Base-by-base conservation (phyloP, 345 rosid species). In the Acer negundo region DNA sequence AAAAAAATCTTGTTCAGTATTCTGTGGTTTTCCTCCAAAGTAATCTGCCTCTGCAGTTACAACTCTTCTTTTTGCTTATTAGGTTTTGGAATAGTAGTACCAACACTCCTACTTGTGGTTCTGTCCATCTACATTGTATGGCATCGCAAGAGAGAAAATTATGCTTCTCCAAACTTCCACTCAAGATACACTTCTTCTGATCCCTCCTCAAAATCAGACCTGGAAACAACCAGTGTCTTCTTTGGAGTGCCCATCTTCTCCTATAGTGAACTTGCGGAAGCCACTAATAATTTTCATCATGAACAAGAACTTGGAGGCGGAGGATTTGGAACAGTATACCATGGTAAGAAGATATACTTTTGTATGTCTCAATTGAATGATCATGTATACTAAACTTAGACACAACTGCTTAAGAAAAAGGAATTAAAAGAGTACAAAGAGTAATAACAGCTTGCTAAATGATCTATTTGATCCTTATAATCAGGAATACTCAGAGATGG, bases 271-370 rank as follows among this genome's bases (percentile, higher is more conserved):
- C 97, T 92, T 63, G 86, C 84, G 74, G 78, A 86, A 81, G 92
- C 93, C 11, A 90, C 97, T 22, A 67, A 84, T 74, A 74, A 86
- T 75, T 92, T 89, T 56, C 81, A 82, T 20, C 58, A 70, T 72
- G 83, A 81, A 0, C 82, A 83, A 61, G 83, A 86, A 70, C 85
- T 92, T 13, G 97, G 94, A 71, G 89, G 84, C 82, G 94, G 97
- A 53, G 97, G 97, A 46, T 92, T 83, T 76, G 97, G 97, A 69
- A 84, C 87, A 13, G 97, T 92, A 0, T 90, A 90, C 76, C 73
- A 84, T 62, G 97, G 94, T 92, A 81, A 86, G 85, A 80, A 20
- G 0, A 75, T 70, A 49, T 72, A 10, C 88, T 53, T 47, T 53
- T 26, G 1, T 28, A 3, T 9, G 28, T 71, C 26, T 63, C 10